Evolutionary conservation across 768 basidiomycete species (phyloP), one percentile per base, ranked within the genome.

Genomic region (Clavulina sp.): DNA sequence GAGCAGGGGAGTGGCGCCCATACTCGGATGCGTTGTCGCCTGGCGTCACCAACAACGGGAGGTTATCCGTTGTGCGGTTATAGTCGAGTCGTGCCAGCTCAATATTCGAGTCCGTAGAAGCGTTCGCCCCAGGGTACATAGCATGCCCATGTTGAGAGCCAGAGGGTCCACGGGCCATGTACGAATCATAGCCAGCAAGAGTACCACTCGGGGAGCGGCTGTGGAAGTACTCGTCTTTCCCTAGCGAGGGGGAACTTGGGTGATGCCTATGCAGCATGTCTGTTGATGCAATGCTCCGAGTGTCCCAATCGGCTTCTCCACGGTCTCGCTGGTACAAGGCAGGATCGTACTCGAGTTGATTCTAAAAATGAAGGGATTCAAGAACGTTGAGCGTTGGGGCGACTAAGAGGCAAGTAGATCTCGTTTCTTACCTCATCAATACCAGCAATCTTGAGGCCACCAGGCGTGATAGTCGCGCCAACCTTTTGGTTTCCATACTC

Each of bases 241-340:
- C n/a, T n/a, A n/a, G n/a, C n/a, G n/a, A n/a, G n/a, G n/a, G n/a
- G n/a, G n/a, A n/a, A n/a, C n/a, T n/a, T n/a, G n/a, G n/a, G n/a
- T n/a, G n/a, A n/a, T n/a, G n/a, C n/a, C n/a, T n/a, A n/a, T n/a
- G n/a, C 13, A 46, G 43, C 43, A 1, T 46, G 43, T 13, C 26
- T 9, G 9, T 19, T 28, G 65, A 64, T 3, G 60, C 72, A 57
- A 88, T 70, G 0, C 85, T 88, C 5, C 79, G 77, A 41, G 73
- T 71, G 58, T 95, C 91, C 87, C 85, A 93, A 59, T 92, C 87
- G 46, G 80, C 61, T 63, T 93, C 86, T 50, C 84, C 86, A 54
- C 82, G 72, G 61, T 89, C 86, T 16, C 84, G 77, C 57, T 72
- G 74, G 59, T 88, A 89, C 19, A 84, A 65, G 4, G 64, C 69